Evolutionary conservation across 2,329 filamentous ascomycete species (phyloP).

Genomic region (Emmonsiellopsis sp.): DNA sequence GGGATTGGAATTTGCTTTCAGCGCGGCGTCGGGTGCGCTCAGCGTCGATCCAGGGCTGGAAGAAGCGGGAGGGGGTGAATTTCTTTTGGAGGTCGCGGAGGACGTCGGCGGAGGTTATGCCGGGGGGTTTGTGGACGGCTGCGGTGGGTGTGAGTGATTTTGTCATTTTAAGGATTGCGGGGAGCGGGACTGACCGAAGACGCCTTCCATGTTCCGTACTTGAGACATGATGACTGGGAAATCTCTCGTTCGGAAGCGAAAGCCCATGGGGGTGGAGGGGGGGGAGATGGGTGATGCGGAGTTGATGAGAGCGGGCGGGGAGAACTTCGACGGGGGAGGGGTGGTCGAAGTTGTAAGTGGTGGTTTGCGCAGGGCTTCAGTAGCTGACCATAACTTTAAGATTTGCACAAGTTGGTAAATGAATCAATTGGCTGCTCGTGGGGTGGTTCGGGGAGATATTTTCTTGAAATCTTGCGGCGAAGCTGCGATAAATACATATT

Average conservation of each 20-base stretch:
- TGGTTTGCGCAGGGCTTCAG: no score
- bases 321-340: no score
- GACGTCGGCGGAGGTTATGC: slow-evolving; percentile 79
- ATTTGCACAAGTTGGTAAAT: no score
- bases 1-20: slow-evolving; percentile 51
- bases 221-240: slow-evolving; percentile 30
- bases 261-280: slow-evolving; percentile 16
- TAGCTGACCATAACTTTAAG: no score
- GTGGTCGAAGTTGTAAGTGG: no score
- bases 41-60: slow-evolving; percentile 64
- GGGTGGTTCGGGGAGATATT: no score
- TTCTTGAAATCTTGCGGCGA: no score
- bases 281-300: background rate
- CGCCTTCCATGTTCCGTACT: slow-evolving; percentile 50
- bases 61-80: slow-evolving; percentile 72
- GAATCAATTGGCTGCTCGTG: no score
- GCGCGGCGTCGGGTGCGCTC: slow-evolving; percentile 48
- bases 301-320: background rate
- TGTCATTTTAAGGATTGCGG: background rate
- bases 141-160: background rate
- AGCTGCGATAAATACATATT: no score
- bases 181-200: slow-evolving; percentile 44
- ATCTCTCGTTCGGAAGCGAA: slow-evolving; percentile 18
- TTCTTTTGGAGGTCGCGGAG: slow-evolving; percentile 76
- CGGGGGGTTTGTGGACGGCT: slow-evolving; percentile 85